These are phyloP conservation scores for Vitis labrusca DNA, from an alignment of 164 flowering plant species.

Conservation along the genomic window DNA sequence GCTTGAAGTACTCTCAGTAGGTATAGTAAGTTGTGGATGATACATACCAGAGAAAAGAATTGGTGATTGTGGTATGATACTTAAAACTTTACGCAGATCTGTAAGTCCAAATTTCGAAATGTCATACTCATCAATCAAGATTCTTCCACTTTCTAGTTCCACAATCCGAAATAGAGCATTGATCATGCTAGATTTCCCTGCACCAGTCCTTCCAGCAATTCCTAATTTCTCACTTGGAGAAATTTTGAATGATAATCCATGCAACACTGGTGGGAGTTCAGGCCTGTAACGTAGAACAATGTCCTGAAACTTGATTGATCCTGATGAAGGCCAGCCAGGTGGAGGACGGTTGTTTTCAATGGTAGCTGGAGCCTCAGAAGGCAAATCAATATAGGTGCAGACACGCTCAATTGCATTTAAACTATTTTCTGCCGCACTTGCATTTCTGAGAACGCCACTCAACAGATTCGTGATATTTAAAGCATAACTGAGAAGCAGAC, in stretches of 20 bases:
- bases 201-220: slow-evolving; percentile 96
- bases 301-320: slow-evolving; percentile 73
- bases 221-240: slow-evolving; percentile 86
- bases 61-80: slow-evolving; percentile 94
- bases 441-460: slow-evolving; percentile 81
- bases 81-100: slow-evolving; percentile 78
- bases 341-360: slow-evolving; percentile 78
- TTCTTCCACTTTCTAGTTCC: slow-evolving; percentile 79
- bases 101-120: slow-evolving; percentile 68
- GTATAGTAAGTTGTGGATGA: not conserved
- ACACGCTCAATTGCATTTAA: slow-evolving; percentile 86
- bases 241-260: slow-evolving; percentile 70
- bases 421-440: slow-evolving; percentile 90
- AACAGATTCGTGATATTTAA: slow-evolving; percentile 75
- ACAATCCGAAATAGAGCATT: slow-evolving; percentile 93
- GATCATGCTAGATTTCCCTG: slow-evolving; percentile 96
- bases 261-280: slow-evolving; percentile 93
- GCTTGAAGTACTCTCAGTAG: not conserved
- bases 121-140: slow-evolving; percentile 75
- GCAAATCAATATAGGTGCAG: slow-evolving; percentile 83
- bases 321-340: slow-evolving; percentile 89
- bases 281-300: slow-evolving; percentile 85
- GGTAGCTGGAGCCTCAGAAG: slow-evolving; percentile 76
- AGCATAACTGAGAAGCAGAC: slow-evolving; percentile 92
- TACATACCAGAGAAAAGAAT: slow-evolving; percentile 90